Base-by-base conservation (phyloP, 1,284 basidiomycete genomes). In the Sporisorium exsertum region DNA sequence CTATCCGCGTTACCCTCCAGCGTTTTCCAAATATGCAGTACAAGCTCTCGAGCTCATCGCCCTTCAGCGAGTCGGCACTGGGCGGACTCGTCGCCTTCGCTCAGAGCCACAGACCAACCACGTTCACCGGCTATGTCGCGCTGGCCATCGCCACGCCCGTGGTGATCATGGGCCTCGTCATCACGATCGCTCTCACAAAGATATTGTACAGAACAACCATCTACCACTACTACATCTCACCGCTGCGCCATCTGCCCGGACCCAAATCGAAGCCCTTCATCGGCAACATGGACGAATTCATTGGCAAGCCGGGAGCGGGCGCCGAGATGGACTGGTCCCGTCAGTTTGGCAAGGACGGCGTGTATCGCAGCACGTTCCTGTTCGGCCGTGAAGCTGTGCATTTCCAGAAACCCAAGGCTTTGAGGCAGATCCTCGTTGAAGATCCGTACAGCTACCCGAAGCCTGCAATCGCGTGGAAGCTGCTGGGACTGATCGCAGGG, bases 401-500 rank as follows among this genome's bases (percentile, higher is more conserved):
- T 35, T 71, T 80, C 24, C 53, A 59, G 46, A 45, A 51, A 18
- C 72, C 68, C 29, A 72, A 72, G 43, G 72, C 72, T 3, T 50
- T 80, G 32, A 58, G 68, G 10, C 63, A 80, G 56, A 76, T 80
- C 40, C 59, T 80, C 22, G 75, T 77, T 22, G 67, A 73, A 33
- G 70, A 79, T 40, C 73, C 77, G 0, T 76, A 79, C 55, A 56
- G 29, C 56, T 73, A 74, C 32, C 78, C 76, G 29, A 78, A 80
- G 40, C 78, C 76, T 1, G 26, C 64, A 15, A 61, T 65, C 22
- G 62, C 70, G 3, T 65, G 70, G 67, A 77, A 75, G 51, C 55
- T 78, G 20, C 56, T 77, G 18, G 72, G 69, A 9, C 58, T 77
- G 18, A 71, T 76, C 26, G 76, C 78, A 3, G 80, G 80, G 0